Base-by-base conservation (phyloP, 148 eudicot species). In the Chenopodium formosanum region DNA sequence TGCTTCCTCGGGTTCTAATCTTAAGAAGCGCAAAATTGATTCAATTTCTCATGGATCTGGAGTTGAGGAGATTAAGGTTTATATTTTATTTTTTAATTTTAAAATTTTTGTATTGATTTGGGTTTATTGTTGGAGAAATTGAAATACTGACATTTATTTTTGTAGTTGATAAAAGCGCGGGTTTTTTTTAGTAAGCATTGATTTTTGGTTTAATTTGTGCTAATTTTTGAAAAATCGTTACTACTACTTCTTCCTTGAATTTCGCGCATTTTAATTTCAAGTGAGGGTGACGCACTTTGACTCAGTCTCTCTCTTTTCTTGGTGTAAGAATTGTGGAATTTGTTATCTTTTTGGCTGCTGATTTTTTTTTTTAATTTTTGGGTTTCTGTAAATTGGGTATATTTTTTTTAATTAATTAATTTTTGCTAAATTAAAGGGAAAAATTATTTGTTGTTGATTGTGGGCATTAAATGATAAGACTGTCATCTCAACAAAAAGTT, bases 31-130 rank as follows among this genome's bases (percentile, higher is more conserved):
- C 50, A 89, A 79, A 60, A 78, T 89, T 84, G 85, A 68, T 22
- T 82, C 86, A 4, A 83, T 85, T 81, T 74, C 82, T 11, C 74
- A 52, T 44, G 88, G 91, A 89, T 89, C 89, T 89, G 82, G 56
- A 2, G 75, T 47, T 22, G n/a, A 62, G 3, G 48, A 32, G 67
- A 74, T 47, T 68, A 81, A 85, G 86, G 89, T 85, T 81, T 29
- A 73, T 69, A 25, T 27, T 79, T 79, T 29, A 20, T 8, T 14
- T 17, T 34, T 10, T 17, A 65, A 50, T 44, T 66, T 75, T 74
- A 40, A 40, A 40, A 40, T 40, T 40, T 40, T 40, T 40, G 0
- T 40, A 40, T 40, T 40, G 44, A 40, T 40, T 40, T 40, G 44
- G 44, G 44, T 6, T 40, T 40, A 40, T 40, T 68, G 3, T 81